These are phyloP conservation scores for Sarcocystis neurona DNA, from an alignment of 169 alveolate genomes.

Conservation along the genomic window DNA sequence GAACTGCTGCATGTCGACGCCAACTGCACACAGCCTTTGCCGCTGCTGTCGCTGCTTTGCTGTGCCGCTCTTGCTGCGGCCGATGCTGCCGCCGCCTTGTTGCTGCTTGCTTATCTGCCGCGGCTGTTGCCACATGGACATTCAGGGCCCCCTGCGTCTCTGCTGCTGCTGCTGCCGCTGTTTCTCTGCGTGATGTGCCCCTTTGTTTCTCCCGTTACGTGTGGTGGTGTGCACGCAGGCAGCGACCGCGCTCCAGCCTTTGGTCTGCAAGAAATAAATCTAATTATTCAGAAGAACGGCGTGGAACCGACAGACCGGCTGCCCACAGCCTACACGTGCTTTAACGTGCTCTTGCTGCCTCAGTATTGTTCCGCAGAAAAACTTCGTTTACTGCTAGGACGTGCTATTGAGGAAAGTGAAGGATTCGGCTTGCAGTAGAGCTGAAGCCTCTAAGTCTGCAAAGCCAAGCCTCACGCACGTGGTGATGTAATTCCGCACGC, in stretches of 20 bases:
- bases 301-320: slow-evolving; percentile 78
- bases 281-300: slow-evolving; percentile 76
- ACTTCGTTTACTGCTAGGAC: slow-evolving; percentile 71
- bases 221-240: slow-evolving; percentile 70
- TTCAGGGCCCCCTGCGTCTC: no score
- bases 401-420: slow-evolving; percentile 83
- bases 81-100: no score
- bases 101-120: no score
- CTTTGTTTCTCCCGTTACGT: neutral
- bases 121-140: no score
- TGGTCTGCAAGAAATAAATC: slow-evolving; percentile 74
- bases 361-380: slow-evolving; percentile 78
- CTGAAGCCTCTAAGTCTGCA: neutral
- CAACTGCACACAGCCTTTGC: no score
- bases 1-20: no score
- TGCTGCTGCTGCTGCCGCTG: no score
- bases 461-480: neutral
- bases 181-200: neutral
- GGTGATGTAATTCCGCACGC: neutral
- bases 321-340: slow-evolving; percentile 92
- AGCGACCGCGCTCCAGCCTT: slow-evolving; percentile 79
- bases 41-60: no score
- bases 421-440: slow-evolving; percentile 87
- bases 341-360: slow-evolving; percentile 84
- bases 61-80: no score